These are phyloP conservation scores for Tremella fuciformis DNA, from an alignment of 768 basidiomycete species.

Conservation along the genomic window DNA sequence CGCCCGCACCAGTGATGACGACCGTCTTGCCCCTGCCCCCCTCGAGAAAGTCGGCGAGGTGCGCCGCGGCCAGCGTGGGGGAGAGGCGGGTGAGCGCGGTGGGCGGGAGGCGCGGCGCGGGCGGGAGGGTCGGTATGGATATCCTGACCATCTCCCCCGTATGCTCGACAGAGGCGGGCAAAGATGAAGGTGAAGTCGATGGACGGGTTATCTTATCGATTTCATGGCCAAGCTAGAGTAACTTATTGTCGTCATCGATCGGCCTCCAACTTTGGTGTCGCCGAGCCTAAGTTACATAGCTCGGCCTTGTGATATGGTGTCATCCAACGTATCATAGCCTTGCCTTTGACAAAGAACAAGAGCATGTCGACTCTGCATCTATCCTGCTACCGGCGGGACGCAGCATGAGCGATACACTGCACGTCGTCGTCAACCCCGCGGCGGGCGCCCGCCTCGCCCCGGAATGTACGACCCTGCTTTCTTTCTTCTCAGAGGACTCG, in stretches of 20 bases:
- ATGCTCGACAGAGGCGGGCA: too few relatives aligned
- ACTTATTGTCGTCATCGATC: too few relatives aligned
- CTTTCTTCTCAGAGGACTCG: conserved; percentile 2
- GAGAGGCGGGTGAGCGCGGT: conserved; percentile 41
- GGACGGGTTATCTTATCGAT: too few relatives aligned
- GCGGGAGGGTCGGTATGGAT: conserved; percentile 50
- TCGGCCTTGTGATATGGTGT: too few relatives aligned
- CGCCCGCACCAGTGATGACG: conserved; percentile 84
- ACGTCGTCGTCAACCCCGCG: conserved; percentile 73
- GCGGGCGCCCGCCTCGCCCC: conserved; percentile 63
- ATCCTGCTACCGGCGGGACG: too few relatives aligned
- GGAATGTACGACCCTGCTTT: conserved; percentile 41
- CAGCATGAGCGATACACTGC: conserved; percentile 11
- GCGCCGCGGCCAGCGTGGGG: conserved; percentile 29
- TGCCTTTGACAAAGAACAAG: too few relatives aligned
- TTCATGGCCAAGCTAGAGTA: too few relatives aligned
- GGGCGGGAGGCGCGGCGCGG: conserved; percentile 29
- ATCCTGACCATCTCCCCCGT: conserved; percentile 36
- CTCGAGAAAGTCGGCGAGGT: conserved; percentile 59
- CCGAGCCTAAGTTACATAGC: too few relatives aligned
- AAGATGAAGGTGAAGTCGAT: too few relatives aligned
- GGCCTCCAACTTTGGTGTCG: too few relatives aligned
- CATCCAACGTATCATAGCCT: too few relatives aligned
- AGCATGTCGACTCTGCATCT: too few relatives aligned
- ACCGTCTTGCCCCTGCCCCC: conserved; percentile 64